A percentile compares a stretch with the other conserved stretches of the same genome.
Evolutionary conservation across 345 rosid genomes (phyloP).

Genomic region (Hirschfeldia incana): DNA sequence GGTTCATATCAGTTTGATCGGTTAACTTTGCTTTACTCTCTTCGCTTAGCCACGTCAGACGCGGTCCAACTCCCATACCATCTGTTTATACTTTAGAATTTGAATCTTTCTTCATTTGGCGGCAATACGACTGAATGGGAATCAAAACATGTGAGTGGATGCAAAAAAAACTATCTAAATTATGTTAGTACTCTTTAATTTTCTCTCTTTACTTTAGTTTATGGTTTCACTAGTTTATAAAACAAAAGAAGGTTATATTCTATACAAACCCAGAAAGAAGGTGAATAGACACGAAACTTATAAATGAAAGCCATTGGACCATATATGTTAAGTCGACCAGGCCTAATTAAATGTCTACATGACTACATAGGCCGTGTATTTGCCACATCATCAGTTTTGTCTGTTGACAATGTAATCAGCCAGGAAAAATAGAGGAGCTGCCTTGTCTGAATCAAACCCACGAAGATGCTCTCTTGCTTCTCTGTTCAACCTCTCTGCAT

Average conservation of each 20-base stretch:
- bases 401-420: constrained; percentile 51
- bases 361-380: not conserved
- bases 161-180: no score
- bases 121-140: no score
- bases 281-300: not conserved
- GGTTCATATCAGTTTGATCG: not conserved
- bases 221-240: not conserved
- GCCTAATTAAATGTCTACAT: not conserved
- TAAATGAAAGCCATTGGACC: not conserved
- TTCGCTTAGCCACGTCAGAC: not conserved
- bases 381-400: not conserved
- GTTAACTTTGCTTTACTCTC: not conserved
- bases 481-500: constrained; percentile 48
- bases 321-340: not conserved
- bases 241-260: not conserved
- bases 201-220: not conserved
- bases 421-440: constrained; percentile 60
- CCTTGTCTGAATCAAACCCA: constrained; percentile 54
- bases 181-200: not conserved
- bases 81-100: no score
- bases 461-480: constrained; percentile 51
- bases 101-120: no score
- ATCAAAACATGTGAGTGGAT: no score
- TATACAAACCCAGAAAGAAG: not conserved
- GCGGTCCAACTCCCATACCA: not conserved